Conservation (phyloP, 2,329 filamentous ascomycete species). For the Calonectria pauciramosa region DNA sequence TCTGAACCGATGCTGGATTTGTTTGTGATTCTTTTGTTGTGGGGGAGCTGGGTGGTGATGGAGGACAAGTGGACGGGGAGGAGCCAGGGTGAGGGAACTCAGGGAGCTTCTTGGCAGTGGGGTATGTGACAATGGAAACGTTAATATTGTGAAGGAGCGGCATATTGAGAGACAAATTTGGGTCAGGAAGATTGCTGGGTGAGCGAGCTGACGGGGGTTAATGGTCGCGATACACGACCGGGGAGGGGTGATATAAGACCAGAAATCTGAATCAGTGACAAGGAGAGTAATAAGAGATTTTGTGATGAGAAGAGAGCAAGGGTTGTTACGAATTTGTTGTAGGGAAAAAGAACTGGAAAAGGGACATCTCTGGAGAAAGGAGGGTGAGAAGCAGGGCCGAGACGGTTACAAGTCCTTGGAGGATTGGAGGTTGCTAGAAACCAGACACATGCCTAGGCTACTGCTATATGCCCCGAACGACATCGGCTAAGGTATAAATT, state of each 20-base stretch:
- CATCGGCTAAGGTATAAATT: neutral
- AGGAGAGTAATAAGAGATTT: neutral
- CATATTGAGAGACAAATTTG: slow-evolving; percentile 51
- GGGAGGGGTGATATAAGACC: neutral
- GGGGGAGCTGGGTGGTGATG: slow-evolving; percentile 44
- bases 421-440: neutral
- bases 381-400: neutral
- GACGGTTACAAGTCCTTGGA: neutral
- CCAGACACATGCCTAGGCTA: neutral
- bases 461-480: neutral
- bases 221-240: neutral
- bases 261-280: neutral
- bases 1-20: slow-evolving; percentile 9
- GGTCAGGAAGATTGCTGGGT: neutral
- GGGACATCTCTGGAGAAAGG: neutral
- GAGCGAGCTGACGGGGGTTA: neutral
- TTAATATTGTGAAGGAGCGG: slow-evolving; percentile 64
- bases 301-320: neutral
- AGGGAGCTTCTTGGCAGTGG: slow-evolving; percentile 55
- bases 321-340: neutral
- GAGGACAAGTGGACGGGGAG: slow-evolving; percentile 52
- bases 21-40: slow-evolving; percentile 24
- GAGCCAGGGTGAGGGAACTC: slow-evolving; percentile 70
- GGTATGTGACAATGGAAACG: slow-evolving; percentile 57
- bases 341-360: neutral